A percentile compares a stretch with the other conserved stretches of the same genome.
Conservation (phyloP, 108 stramenopile species). For the Pseudonitzschia delicatissima region DNA sequence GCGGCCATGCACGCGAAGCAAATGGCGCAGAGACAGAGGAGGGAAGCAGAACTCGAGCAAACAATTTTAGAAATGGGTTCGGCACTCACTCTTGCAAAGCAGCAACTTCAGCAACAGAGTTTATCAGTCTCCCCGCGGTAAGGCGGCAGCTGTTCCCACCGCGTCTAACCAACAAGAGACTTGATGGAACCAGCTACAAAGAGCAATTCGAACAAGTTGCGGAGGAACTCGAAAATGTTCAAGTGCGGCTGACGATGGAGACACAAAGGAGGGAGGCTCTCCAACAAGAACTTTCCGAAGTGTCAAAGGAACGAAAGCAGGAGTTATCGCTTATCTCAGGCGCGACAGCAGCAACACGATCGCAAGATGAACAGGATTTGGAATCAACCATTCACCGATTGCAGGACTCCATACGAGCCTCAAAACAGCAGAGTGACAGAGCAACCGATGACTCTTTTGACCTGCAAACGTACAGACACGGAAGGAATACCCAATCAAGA, state of each 20-base stretch:
- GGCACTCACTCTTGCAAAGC: conserved; percentile 58
- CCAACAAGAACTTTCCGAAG: conserved; percentile 60
- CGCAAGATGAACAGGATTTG: conserved; percentile 67
- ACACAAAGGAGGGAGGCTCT: conserved; percentile 49
- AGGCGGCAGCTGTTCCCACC: neutral
- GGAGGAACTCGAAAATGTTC: conserved; percentile 51
- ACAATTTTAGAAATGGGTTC: conserved; percentile 74
- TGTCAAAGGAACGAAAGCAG: conserved; percentile 66
- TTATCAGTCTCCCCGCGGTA: neutral
- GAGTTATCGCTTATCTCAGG: conserved; percentile 42
- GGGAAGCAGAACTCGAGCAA: conserved; percentile 81
- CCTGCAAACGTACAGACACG: too few relatives aligned
- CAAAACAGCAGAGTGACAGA: conserved; percentile 16
- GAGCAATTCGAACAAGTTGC: conserved; percentile 32
- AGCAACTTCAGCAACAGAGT: conserved; percentile 18
- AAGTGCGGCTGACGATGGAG: conserved; percentile 49
- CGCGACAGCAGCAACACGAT: conserved; percentile 48
- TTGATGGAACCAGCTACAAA: conserved; percentile 13
- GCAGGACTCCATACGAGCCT: conserved; percentile 32
- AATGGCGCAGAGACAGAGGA: conserved; percentile 53
- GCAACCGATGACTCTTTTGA: conserved; percentile 11
- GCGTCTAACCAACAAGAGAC: conserved; percentile 1
- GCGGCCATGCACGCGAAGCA: conserved; percentile 67
- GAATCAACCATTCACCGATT: conserved; percentile 48
- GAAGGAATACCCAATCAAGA: conserved; percentile 2